phyloP scores from a whole-genome alignment of 2,329 filamentous ascomycete genomes.

The Aspergillus melleus region DNA sequence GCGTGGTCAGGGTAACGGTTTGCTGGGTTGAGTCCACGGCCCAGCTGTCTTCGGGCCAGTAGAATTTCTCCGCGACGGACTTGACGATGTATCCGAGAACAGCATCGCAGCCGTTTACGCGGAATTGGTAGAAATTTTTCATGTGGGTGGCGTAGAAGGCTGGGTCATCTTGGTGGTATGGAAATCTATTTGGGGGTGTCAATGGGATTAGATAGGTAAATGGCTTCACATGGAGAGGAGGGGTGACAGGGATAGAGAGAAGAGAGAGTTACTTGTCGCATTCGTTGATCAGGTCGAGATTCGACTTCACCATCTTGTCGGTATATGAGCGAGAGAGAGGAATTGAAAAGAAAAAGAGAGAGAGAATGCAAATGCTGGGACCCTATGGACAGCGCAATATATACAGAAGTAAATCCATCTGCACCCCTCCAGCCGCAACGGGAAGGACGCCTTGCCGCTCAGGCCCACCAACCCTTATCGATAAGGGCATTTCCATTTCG shows the following conservation, averaged over 20 bases:
- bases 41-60: slow-evolving; percentile 59
- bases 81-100: slow-evolving; percentile 61
- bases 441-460: not conserved
- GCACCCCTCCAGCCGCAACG: not conserved
- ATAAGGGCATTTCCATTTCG: slow-evolving; percentile 34
- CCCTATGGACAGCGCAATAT: not conserved
- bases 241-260: not conserved
- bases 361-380: not conserved
- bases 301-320: slow-evolving; percentile 41
- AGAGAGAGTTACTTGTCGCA: slow-evolving; percentile 51
- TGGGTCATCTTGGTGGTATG: slow-evolving; percentile 66
- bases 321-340: not conserved
- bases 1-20: slow-evolving; percentile 61
- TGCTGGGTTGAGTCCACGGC: slow-evolving; percentile 59
- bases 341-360: not conserved
- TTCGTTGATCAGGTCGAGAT: slow-evolving; percentile 57
- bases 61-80: slow-evolving; percentile 44
- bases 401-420: not conserved
- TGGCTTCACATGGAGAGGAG: slow-evolving; percentile 12
- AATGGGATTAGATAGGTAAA: not conserved
- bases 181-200: slow-evolving; percentile 61
- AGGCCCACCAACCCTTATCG: slow-evolving; percentile 25
- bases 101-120: slow-evolving; percentile 64
- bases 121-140: slow-evolving; percentile 62
- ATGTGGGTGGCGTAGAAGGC: slow-evolving; percentile 56